phyloP scores from a whole-genome alignment of 2,329 filamentous ascomycete genomes.

The Leptographium flavum region DNA sequence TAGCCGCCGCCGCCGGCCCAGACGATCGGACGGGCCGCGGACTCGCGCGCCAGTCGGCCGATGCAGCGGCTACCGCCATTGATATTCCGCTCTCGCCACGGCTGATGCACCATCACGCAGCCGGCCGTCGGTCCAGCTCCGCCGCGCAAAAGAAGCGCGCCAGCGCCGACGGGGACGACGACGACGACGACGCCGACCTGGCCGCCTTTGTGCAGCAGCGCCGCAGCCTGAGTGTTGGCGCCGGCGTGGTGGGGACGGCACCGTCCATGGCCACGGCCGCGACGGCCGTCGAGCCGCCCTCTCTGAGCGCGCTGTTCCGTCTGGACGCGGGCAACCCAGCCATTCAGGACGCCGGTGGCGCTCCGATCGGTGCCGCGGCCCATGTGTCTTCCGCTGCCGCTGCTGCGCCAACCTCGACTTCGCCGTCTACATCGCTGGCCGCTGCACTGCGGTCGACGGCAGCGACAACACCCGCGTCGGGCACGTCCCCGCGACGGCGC shows the following conservation, averaged over 20 bases:
- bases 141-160: slow-evolving; percentile 49
- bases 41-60: too few species aligned
- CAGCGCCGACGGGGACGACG: slow-evolving; percentile 43
- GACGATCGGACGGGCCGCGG: slow-evolving; percentile 28
- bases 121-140: slow-evolving; percentile 50
- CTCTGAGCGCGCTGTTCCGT: slow-evolving; percentile 47
- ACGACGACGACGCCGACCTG: slow-evolving; percentile 45
- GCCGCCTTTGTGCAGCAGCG: slow-evolving; percentile 46
- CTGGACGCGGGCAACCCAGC: slow-evolving; percentile 16
- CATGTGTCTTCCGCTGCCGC: too few species aligned
- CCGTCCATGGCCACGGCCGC: background rate
- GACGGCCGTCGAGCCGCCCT: slow-evolving; percentile 45
- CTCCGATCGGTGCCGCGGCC: too few species aligned
- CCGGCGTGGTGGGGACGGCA: slow-evolving; percentile 30
- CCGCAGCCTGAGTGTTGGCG: slow-evolving; percentile 54
- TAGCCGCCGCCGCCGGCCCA: slow-evolving; percentile 13
- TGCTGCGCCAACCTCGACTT: slow-evolving; percentile 16
- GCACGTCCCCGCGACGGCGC: slow-evolving; percentile 7
- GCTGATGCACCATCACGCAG: slow-evolving; percentile 25
- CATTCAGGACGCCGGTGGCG: background rate
- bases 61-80: slow-evolving; percentile 52
- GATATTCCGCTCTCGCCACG: slow-evolving; percentile 61
- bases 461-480: background rate
- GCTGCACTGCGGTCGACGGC: background rate
- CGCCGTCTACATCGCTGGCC: slow-evolving; percentile 19